Base-by-base conservation (phyloP, 2,329 filamentous ascomycete species). In the Purpureocillium takamizusanense region DNA sequence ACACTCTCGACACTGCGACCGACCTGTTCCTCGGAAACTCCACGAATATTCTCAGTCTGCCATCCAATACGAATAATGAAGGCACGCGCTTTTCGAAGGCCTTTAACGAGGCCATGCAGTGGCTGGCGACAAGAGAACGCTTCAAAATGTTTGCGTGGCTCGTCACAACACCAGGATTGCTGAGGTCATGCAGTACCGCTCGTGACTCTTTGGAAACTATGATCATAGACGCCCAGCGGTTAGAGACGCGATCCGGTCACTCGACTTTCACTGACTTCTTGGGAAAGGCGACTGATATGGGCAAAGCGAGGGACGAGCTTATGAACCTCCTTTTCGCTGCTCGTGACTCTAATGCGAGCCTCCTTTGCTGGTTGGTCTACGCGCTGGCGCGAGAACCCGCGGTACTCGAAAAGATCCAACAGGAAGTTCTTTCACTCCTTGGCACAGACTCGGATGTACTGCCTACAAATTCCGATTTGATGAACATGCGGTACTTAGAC, bases 131-230 rank as follows among this genome's bases (percentile, higher is more conserved):
- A 2, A 33, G 39, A 23, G 39, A 41, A 21, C 39, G 39, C 6
- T 41, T 41, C 39, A 41, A 41, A 17, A 35, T 37, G 39, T 37
- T 41, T 14, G 39, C 39, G 11, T 41, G 39, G 39, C 35, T 41
- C 4, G 39, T 41, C 4, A 35, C 39, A 13, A 37, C 35, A 18
- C 39, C 39, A 6, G 31, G 2, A 7, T 17, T 41, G 35, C 12
- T 31, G 2, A 31, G 21, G 23, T 15, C 35, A 31, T 41, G 23
- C 23, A 7, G 8, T 31, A 33, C 33, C 8, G 37, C 40, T 11
- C 40, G 40, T 14, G 36, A 33, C 36, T 42, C 37, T 33, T 23
- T 42, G 7, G 40, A 36, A 18, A 42, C 33, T 14, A 39, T 42
- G 40, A 39, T 42, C 18, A 23, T 32, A 21, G 36, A 34, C 21